Conservation (phyloP, 306 rosid species). For the Citrullus colocynthis region DNA sequence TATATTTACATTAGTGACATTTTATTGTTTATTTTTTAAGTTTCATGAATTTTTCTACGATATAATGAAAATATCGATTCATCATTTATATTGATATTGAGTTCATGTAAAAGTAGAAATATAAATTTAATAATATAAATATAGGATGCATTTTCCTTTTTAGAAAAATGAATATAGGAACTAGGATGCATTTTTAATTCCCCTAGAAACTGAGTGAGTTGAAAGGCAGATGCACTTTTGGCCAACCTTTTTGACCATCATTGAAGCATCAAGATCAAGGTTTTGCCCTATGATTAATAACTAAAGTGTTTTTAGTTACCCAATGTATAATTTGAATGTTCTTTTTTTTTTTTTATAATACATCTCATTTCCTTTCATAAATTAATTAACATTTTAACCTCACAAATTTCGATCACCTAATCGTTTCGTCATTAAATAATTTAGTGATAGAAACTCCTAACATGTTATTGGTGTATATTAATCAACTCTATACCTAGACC, state of each 20-base stretch:
- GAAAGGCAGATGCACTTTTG: not conserved
- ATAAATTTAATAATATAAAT: too few relatives aligned
- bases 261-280: not conserved
- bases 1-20: too few relatives aligned
- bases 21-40: too few relatives aligned
- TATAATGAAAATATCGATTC: too few relatives aligned
- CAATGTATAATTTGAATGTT: not conserved
- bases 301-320: not conserved
- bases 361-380: not conserved
- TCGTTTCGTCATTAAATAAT: not conserved
- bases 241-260: slow-evolving; percentile 2
- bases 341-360: not conserved
- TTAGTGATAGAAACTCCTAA: not conserved
- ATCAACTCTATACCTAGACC: not conserved
- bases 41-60: too few relatives aligned
- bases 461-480: not conserved
- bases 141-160: too few relatives aligned
- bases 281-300: not conserved
- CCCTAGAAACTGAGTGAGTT: not conserved
- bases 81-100: too few relatives aligned
- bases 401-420: not conserved
- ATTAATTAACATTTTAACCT: not conserved
- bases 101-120: too few relatives aligned
- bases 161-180: too few relatives aligned
- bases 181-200: not conserved